Percentiles rank a stretch among this genome's conserved stretches.
These are phyloP conservation scores for Melampsora larici-populina DNA, from an alignment of 1,284 basidiomycete genomes.

Conservation along the genomic window DNA sequence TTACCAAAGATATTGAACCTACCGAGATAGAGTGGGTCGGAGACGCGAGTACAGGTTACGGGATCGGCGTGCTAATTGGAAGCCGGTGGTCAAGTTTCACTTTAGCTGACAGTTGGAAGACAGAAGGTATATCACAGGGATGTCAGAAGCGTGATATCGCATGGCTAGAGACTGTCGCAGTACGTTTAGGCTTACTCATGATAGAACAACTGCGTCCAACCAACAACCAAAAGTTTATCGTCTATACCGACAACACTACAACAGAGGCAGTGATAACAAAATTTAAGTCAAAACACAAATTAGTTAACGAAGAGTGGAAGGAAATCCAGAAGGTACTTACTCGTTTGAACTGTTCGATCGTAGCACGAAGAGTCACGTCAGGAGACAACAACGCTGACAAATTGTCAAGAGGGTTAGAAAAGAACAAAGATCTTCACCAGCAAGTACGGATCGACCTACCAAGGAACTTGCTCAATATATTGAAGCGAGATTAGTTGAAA, in stretches of 20 bases:
- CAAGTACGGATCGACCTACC: no score
- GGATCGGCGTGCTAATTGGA: not conserved
- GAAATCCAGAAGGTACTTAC: not conserved
- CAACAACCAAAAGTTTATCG: no score
- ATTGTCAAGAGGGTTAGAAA: not conserved
- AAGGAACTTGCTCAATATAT: no score
- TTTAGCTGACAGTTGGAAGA: not conserved
- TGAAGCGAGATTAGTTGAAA: no score
- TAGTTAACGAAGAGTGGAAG: slow-evolving; percentile 11
- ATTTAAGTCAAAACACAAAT: not conserved
- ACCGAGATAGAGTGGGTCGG: not conserved
- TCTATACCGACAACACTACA: no score
- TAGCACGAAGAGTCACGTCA: not conserved
- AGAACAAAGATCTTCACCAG: no score
- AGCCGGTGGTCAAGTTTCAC: not conserved
- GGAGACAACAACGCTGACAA: not conserved
- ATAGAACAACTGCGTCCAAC: no score
- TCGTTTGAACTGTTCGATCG: not conserved
- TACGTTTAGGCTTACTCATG: not conserved
- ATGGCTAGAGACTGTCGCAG: slow-evolving; percentile 11
- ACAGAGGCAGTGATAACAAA: not conserved
- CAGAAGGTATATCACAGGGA: not conserved
- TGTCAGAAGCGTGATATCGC: not conserved
- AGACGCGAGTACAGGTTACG: not conserved
- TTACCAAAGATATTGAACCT: not conserved